Conservation (phyloP, 2,329 filamentous ascomycete genomes). For the Paracoccidioides brasiliensis region DNA sequence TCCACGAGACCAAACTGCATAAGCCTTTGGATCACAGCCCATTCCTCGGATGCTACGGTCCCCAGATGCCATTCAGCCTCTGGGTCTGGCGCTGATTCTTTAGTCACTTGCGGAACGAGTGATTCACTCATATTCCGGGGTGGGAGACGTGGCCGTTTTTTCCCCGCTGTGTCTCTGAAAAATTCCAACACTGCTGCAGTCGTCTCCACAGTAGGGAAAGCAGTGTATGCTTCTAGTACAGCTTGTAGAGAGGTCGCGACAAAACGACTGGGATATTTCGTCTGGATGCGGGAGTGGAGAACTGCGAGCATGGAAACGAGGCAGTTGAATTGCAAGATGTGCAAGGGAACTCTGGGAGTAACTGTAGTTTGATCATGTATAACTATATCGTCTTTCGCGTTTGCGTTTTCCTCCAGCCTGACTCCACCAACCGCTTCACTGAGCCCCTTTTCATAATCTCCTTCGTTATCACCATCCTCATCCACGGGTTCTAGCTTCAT, state of each 20-base stretch:
- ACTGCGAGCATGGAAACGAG: constrained; percentile 40
- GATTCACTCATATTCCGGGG: constrained; percentile 42
- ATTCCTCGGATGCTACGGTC: constrained; percentile 36
- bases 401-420: constrained; percentile 8
- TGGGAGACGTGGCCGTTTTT: constrained; percentile 46
- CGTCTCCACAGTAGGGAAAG: constrained; percentile 42
- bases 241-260: constrained; percentile 51
- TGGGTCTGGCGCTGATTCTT: constrained; percentile 40
- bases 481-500: constrained; percentile 40
- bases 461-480: constrained; percentile 21
- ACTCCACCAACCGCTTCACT: constrained; percentile 9
- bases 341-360: constrained; percentile 12
- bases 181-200: constrained; percentile 45
- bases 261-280: constrained; percentile 51
- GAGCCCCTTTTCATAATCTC: constrained; percentile 11
- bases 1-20: constrained; percentile 52
- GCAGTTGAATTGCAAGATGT: constrained; percentile 30
- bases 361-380: constrained; percentile 4
- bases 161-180: constrained; percentile 44
- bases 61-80: constrained; percentile 39
- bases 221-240: constrained; percentile 46
- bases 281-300: constrained; percentile 49
- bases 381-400: constrained; percentile 10
- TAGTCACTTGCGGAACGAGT: constrained; percentile 20
- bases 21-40: constrained; percentile 38